A percentile compares a stretch with the other conserved stretches of the same genome.
Conservation (phyloP, 306 rosid species). For the Cicer chorassanicum region DNA sequence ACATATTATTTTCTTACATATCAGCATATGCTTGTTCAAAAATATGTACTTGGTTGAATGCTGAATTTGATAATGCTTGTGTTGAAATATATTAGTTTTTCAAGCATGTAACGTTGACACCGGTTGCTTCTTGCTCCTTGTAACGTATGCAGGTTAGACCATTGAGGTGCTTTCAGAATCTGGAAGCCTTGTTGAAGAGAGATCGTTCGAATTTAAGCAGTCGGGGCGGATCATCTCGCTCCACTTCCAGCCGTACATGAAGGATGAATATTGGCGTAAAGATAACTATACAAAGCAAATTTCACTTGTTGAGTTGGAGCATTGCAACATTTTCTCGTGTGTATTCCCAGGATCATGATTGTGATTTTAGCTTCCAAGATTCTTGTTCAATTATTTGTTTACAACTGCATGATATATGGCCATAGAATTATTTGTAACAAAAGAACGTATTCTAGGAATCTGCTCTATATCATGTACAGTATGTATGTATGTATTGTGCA, state of each 20-base stretch:
- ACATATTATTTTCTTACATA: conserved; percentile 22
- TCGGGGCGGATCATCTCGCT: conserved; percentile 65
- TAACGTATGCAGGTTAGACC: conserved; percentile 74
- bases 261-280: conserved; percentile 14
- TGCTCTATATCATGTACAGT: conserved; percentile 42
- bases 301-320: conserved; percentile 35
- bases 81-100: not conserved
- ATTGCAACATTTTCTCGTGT: conserved; percentile 33
- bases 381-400: conserved; percentile 12
- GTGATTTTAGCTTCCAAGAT: conserved; percentile 41
- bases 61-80: not conserved
- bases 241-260: conserved; percentile 54
- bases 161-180: conserved; percentile 77
- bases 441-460: conserved; percentile 1
- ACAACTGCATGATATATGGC: conserved; percentile 22
- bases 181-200: conserved; percentile 77
- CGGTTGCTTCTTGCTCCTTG: conserved; percentile 26
- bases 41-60: conserved; percentile 14
- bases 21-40: conserved; percentile 4
- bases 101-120: not conserved
- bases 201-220: conserved; percentile 55
- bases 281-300: conserved; percentile 37
- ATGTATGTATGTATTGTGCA: conserved; percentile 28
- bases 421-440: conserved; percentile 40
- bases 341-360: conserved; percentile 43